A percentile compares a stretch with the other conserved stretches of the same genome.
Conservation (phyloP, 345 rosid species). For the Carallia pectinifolia region DNA sequence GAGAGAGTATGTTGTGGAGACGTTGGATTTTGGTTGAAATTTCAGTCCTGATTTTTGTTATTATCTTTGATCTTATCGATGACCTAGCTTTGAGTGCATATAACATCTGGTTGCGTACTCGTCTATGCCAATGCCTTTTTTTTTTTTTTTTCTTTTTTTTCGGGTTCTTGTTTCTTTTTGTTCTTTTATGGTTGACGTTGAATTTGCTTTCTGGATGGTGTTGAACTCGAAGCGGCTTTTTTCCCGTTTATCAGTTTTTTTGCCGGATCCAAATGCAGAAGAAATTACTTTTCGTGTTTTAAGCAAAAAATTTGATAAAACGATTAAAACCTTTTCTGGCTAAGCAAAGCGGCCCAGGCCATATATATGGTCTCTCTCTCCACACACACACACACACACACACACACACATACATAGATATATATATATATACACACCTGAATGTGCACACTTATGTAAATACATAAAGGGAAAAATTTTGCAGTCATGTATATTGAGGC, state of each 20-base stretch:
- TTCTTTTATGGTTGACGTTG: slow-evolving; percentile 3
- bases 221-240: slow-evolving; percentile 29
- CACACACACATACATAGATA: too few species aligned
- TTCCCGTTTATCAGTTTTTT: slow-evolving; percentile 20
- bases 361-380: background rate
- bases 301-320: slow-evolving; percentile 15
- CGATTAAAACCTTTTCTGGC: background rate
- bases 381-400: too few species aligned
- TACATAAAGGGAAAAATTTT: background rate
- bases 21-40: slow-evolving; percentile 8
- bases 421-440: background rate
- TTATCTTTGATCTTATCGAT: slow-evolving; percentile 3
- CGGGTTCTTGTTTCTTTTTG: background rate
- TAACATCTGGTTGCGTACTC: slow-evolving; percentile 21
- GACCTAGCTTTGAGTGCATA: background rate
- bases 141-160: background rate
- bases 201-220: slow-evolving; percentile 26
- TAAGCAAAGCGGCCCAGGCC: background rate
- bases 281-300: slow-evolving; percentile 22
- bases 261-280: slow-evolving; percentile 24
- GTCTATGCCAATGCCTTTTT: background rate
- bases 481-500: too few species aligned
- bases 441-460: background rate
- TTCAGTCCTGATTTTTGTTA: slow-evolving; percentile 22
- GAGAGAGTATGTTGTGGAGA: background rate